These are phyloP conservation scores for Aspergillus sp. DNA, from an alignment of 2,329 filamentous ascomycete species.

Conservation along the genomic window DNA sequence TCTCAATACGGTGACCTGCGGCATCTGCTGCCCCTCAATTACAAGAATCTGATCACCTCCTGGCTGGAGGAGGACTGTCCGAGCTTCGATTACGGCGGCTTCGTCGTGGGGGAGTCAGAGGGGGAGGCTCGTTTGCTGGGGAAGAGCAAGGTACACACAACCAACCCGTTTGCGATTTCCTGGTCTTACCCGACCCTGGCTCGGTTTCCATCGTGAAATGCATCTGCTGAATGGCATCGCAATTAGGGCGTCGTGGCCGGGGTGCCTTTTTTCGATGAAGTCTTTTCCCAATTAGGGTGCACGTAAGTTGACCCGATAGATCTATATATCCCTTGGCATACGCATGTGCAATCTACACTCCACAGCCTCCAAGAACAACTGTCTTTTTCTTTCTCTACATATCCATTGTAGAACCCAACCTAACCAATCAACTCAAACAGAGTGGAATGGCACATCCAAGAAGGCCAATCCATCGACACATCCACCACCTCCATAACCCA, in stretches of 20 bases:
- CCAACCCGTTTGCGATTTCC: background rate
- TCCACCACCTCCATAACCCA: slow-evolving; percentile 50
- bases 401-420: background rate
- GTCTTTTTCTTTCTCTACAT: too few species aligned
- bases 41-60: slow-evolving; percentile 73
- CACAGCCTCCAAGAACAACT: too few species aligned
- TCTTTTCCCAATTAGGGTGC: slow-evolving; percentile 87
- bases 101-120: slow-evolving; percentile 72
- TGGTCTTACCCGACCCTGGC: background rate
- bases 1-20: slow-evolving; percentile 59
- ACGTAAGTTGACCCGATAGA: slow-evolving; percentile 47
- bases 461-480: slow-evolving; percentile 66
- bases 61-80: slow-evolving; percentile 98
- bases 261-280: slow-evolving; percentile 91
- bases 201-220: too few species aligned
- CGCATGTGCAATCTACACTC: too few species aligned
- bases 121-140: slow-evolving; percentile 53
- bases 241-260: slow-evolving; percentile 79
- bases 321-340: background rate
- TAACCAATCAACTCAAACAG: slow-evolving; percentile 27
- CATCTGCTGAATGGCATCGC: background rate
- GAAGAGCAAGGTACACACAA: slow-evolving; percentile 51
- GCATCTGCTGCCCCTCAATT: slow-evolving; percentile 79
- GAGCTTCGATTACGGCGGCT: slow-evolving; percentile 94
- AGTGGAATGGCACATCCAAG: slow-evolving; percentile 82